Percentiles rank a stretch among this genome's conserved stretches.
These are phyloP conservation scores for Cercis canadensis DNA, from an alignment of 306 rosid genomes.

Conservation along the genomic window DNA sequence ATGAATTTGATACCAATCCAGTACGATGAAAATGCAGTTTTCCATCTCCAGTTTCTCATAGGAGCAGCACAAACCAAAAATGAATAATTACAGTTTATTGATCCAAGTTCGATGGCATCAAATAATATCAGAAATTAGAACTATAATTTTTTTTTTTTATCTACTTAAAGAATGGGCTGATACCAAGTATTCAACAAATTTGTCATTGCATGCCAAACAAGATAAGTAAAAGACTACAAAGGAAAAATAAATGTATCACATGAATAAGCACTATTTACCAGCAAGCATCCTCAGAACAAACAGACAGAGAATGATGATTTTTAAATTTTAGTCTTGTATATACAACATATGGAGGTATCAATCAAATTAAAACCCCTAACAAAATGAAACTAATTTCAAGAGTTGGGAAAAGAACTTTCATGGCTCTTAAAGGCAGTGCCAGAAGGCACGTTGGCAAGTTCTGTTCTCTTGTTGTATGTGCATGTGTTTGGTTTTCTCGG, in stretches of 20 bases:
- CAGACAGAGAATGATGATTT: neutral
- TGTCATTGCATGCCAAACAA: slow-evolving; percentile 19
- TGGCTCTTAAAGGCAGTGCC: neutral
- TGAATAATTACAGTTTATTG: neutral
- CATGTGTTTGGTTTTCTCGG: neutral
- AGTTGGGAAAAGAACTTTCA: neutral
- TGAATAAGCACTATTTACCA: neutral
- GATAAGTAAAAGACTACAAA: neutral
- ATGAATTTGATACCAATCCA: slow-evolving; percentile 12
- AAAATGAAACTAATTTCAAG: neutral
- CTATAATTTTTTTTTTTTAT: too few species aligned
- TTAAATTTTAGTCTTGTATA: neutral
- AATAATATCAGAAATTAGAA: neutral
- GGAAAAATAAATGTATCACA: neutral
- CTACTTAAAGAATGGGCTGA: neutral
- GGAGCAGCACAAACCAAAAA: neutral
- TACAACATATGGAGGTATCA: neutral
- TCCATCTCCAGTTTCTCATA: slow-evolving; percentile 12
- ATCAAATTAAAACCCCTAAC: neutral
- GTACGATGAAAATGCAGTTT: neutral
- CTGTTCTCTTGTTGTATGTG: neutral
- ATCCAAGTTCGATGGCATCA: neutral
- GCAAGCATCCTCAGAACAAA: neutral
- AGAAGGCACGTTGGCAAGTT: slow-evolving; percentile 1
- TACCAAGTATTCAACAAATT: neutral